A percentile compares a stretch with the other conserved stretches of the same genome.
phyloP scores from a whole-genome alignment of 192 early-diverging fungal genomes.

The Pilaira anomala region DNA sequence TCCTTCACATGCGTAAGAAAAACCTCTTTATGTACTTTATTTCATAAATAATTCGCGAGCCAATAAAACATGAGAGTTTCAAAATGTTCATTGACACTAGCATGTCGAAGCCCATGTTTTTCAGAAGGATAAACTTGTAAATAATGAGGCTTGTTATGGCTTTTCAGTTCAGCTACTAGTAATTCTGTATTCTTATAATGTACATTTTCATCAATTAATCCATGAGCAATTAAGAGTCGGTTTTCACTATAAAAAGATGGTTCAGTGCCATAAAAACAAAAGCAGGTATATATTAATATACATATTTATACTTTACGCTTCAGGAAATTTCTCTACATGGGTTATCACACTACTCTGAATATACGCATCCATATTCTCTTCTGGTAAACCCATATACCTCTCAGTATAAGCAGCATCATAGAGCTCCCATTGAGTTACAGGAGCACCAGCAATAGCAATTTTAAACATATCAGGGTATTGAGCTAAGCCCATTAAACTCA shows the following conservation, averaged over 20 bases:
- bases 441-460: conserved; percentile 64
- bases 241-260: conserved; percentile 37
- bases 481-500: conserved; percentile 61
- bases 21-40: background rate
- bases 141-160: conserved; percentile 54
- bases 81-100: conserved; percentile 71
- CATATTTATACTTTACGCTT: conserved; percentile 41
- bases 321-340: conserved; percentile 53
- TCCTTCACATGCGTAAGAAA: too few relatives aligned
- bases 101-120: conserved; percentile 64
- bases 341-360: conserved; percentile 47
- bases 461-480: conserved; percentile 59
- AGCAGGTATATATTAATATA: background rate
- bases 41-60: conserved; percentile 55
- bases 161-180: conserved; percentile 51
- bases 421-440: conserved; percentile 70
- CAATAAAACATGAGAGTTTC: conserved; percentile 69
- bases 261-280: background rate
- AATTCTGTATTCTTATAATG: conserved; percentile 63
- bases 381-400: conserved; percentile 60
- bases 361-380: conserved; percentile 49
- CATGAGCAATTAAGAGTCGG: conserved; percentile 68
- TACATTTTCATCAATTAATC: conserved; percentile 76
- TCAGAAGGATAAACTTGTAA: conserved; percentile 73
- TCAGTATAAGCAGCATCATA: conserved; percentile 76